Evolutionary conservation across 257 asterid genomes (phyloP).

Genomic region (Solanum gracilifrons): DNA sequence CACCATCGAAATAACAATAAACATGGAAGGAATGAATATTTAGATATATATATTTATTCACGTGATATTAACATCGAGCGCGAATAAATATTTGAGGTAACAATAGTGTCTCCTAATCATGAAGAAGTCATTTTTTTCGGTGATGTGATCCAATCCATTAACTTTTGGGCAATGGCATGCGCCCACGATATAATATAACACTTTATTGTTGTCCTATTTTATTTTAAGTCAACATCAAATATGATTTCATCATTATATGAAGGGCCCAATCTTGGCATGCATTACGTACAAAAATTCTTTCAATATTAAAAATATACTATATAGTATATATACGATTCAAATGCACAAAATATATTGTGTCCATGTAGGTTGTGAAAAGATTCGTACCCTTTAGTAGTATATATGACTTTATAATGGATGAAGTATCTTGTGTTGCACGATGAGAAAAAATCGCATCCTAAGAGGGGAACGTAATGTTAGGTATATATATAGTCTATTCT

Average conservation of each 20-base stretch:
- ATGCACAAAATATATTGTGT: background rate
- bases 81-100: background rate
- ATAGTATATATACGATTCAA: background rate
- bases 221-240: background rate
- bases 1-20: too few species aligned
- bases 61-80: background rate
- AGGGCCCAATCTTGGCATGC: background rate
- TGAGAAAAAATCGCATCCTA: background rate
- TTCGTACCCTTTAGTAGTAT: background rate
- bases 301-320: background rate
- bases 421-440: background rate
- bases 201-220: background rate
- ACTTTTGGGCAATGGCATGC: background rate
- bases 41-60: background rate
- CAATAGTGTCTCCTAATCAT: background rate
- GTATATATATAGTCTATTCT: too few species aligned
- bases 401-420: background rate
- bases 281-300: background rate
- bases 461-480: background rate
- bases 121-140: slow-evolving; percentile 6
- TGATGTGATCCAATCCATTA: slow-evolving; percentile 11
- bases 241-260: background rate
- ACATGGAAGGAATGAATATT: too few species aligned
- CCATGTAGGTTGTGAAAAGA: background rate
- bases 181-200: background rate